A percentile compares a stretch with the other conserved stretches of the same genome.
Evolutionary conservation across 2,329 filamentous ascomycete genomes (phyloP).

Genomic region (Penicillium sclerotiorum): DNA sequence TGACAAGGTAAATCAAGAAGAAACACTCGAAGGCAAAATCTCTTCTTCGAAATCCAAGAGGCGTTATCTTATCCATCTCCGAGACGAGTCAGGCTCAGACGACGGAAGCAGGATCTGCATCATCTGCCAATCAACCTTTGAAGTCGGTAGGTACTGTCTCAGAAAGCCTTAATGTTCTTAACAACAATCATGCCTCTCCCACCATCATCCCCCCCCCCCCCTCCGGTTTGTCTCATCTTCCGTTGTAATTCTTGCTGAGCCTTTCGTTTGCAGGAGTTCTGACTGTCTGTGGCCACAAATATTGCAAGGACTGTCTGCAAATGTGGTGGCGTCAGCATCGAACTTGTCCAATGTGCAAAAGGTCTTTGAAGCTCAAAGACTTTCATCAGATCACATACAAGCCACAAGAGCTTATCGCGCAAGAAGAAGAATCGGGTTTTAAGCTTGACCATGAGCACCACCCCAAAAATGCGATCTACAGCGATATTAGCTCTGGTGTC

Average conservation of each 20-base stretch:
- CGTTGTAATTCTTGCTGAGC: too few relatives aligned
- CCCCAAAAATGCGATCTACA: conserved; percentile 66
- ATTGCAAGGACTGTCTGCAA: conserved; percentile 84
- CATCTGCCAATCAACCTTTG: conserved; percentile 79
- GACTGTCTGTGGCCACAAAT: conserved; percentile 88
- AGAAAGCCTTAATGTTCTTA: not conserved
- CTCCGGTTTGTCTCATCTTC: too few relatives aligned
- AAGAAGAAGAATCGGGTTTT: conserved; percentile 51
- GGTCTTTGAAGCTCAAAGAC: conserved; percentile 63
- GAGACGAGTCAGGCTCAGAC: conserved; percentile 63
- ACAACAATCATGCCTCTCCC: conserved; percentile 2
- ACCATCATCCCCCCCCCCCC: too few relatives aligned
- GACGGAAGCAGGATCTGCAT: conserved; percentile 71
- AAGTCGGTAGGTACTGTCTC: conserved; percentile 67
- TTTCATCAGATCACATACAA: conserved; percentile 86
- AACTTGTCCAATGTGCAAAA: conserved; percentile 86
- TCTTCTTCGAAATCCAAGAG: conserved; percentile 70
- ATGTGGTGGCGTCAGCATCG: conserved; percentile 74
- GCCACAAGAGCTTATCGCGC: conserved; percentile 70
- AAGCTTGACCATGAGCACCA: conserved; percentile 34
- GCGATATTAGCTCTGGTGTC: conserved; percentile 70
- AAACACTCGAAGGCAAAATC: conserved; percentile 60
- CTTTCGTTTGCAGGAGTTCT: conserved; percentile 36
- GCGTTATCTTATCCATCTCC: conserved; percentile 69
- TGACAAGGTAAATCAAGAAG: conserved; percentile 50